A percentile compares a stretch with the other conserved stretches of the same genome.
These are phyloP conservation scores for Immersiella caudata DNA, from an alignment of 495 filamentous ascomycete genomes.

Conservation along the genomic window DNA sequence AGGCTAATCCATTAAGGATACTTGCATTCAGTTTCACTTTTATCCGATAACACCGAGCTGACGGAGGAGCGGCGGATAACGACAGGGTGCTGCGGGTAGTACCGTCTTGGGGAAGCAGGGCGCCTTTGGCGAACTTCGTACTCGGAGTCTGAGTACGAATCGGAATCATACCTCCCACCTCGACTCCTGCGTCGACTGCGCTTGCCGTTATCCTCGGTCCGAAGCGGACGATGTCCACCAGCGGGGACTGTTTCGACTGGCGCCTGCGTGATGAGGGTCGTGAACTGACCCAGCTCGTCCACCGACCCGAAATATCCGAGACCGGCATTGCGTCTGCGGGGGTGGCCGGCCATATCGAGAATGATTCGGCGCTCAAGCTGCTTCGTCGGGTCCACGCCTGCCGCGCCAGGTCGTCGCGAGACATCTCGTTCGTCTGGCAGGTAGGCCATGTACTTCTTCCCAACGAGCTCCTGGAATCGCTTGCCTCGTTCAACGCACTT, in stretches of 20 bases:
- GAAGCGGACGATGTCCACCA: constrained; percentile 25
- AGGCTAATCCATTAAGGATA: not conserved
- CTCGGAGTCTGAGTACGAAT: not conserved
- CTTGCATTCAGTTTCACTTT: not conserved
- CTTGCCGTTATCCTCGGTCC: constrained; percentile 5
- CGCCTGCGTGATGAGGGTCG: constrained; percentile 24
- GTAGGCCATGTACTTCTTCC: constrained; percentile 62
- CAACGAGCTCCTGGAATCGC: constrained; percentile 50
- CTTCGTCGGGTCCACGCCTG: not conserved
- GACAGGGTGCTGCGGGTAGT: not conserved
- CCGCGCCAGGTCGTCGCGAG: not conserved
- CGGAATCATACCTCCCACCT: not conserved
- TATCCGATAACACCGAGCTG: not conserved
- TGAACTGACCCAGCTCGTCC: not conserved
- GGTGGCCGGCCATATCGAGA: constrained; percentile 2
- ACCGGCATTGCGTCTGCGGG: not conserved
- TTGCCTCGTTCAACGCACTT: constrained; percentile 27
- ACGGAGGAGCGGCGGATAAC: not conserved
- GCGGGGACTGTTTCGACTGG: constrained; percentile 22
- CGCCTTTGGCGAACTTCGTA: not conserved
- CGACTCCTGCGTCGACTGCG: not conserved
- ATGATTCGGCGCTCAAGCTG: not conserved
- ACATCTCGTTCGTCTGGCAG: constrained; percentile 24
- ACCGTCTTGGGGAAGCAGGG: not conserved
- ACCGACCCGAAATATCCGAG: not conserved